phyloP scores from a whole-genome alignment of 352 stramenopile species.

The Globisporangium abappressorium region DNA sequence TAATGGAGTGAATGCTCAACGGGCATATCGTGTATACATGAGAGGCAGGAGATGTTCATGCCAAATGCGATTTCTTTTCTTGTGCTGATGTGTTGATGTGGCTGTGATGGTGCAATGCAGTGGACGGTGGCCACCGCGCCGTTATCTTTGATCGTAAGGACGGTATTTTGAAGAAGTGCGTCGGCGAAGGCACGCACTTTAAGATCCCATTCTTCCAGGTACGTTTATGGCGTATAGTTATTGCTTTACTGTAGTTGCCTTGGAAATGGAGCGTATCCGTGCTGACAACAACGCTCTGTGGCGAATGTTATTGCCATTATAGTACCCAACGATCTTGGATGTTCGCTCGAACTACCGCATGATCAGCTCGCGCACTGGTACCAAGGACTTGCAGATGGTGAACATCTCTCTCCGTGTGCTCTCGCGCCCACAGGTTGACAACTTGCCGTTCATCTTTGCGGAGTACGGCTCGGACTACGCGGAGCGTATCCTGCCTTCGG shows the following conservation, averaged over 20 bases:
- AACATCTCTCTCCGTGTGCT: slow-evolving; percentile 99
- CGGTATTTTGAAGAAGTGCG: slow-evolving; percentile 94
- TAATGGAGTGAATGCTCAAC: slow-evolving; percentile 9
- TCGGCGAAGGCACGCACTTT: slow-evolving; percentile 98
- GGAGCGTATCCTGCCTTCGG: slow-evolving; percentile 98
- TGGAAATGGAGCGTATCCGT: neutral
- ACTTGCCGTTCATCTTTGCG: slow-evolving; percentile 96
- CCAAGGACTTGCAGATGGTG: slow-evolving; percentile 99
- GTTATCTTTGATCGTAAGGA: slow-evolving; percentile 99
- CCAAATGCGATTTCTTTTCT: neutral
- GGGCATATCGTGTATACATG: neutral
- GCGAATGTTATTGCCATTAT: no score
- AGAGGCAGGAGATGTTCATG: neutral
- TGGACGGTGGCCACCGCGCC: slow-evolving; percentile 97
- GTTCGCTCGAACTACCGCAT: slow-evolving; percentile 96
- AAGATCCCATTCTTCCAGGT: slow-evolving; percentile 97
- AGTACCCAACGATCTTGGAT: slow-evolving; percentile 97
- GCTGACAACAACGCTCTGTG: slow-evolving; percentile 25
- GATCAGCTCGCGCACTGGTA: slow-evolving; percentile 96
- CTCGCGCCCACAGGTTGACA: slow-evolving; percentile 91
- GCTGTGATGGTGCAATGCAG: slow-evolving; percentile 37
- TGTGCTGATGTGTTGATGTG: neutral
- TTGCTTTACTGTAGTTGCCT: slow-evolving; percentile 6
- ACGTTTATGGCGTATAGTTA: neutral
- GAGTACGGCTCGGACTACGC: slow-evolving; percentile 98